Base-by-base conservation (phyloP, 2,329 filamentous ascomycete genomes). In the Alternaria angustiovoidea region DNA sequence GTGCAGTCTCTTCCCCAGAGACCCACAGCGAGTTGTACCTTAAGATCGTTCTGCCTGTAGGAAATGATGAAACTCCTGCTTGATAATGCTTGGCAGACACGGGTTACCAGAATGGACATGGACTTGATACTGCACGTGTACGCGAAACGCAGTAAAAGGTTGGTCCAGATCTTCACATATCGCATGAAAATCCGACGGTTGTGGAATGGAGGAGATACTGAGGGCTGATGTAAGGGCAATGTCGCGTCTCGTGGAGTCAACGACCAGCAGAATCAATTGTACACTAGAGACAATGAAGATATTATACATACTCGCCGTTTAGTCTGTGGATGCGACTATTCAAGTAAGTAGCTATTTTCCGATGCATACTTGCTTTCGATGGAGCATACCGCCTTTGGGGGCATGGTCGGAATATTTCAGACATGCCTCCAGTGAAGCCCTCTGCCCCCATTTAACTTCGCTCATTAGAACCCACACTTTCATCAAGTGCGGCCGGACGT, bases 1-100 rank as follows among this genome's bases (percentile, higher is more conserved):
- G 76, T 84, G 85, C 32, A 87, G 86, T 67, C 72, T 89, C 71
- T 90, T 89, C 79, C 88, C 88, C 30, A 81, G 88, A 64, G 88
- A 90, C 74, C 88, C 88, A 8, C 82, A 85, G 75, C 82, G 87
- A 63, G 74, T 85, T 61, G 71, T 76, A 62, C 83, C 83, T 55
- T 83, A 79, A 63, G 61, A 3, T 34, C 2, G n/a, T 26, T n/a
- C 20, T 51, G 18, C 28, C 22, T 24, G 14, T 38, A 5, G 16
- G 18, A 18, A 36, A 4, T 38, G 41, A 26, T 42, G n/a, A 30
- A 38, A 39, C 7, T 42, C 7, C 24, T 38, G 42, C 22, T 48
- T 36, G 34, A 48, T 34, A 24, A 18, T n/a, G 14, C 43, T 28
- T 43, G 32, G 16, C 12, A 18, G 42, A 32, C 18, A 22, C 48